A percentile compares a stretch with the other conserved stretches of the same genome.
Evolutionary conservation across 2,329 filamentous ascomycete species (phyloP).

Genomic region (Fusarium sp.): DNA sequence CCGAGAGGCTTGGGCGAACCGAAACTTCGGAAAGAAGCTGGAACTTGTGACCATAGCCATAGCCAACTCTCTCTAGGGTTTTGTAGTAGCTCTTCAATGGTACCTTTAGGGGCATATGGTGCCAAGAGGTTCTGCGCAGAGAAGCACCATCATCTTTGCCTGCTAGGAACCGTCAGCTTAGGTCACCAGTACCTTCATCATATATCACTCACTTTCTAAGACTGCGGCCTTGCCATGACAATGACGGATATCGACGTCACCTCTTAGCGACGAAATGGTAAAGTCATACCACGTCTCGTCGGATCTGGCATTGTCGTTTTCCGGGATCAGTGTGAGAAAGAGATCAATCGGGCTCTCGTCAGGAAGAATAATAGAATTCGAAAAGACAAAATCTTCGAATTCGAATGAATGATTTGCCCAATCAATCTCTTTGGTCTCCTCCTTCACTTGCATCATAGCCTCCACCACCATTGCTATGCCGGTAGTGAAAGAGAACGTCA

Average conservation of each 20-base stretch:
- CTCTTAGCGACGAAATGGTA: slow-evolving; percentile 46
- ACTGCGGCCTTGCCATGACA: slow-evolving; percentile 40
- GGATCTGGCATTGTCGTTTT: slow-evolving; percentile 34
- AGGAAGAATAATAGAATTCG: slow-evolving; percentile 47
- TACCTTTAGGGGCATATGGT: slow-evolving; percentile 43
- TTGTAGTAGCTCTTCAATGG: slow-evolving; percentile 47
- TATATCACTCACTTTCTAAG: slow-evolving; percentile 28
- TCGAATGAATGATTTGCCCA: slow-evolving; percentile 41
- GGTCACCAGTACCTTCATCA: neutral
- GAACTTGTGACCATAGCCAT: slow-evolving; percentile 46
- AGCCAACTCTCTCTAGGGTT: slow-evolving; percentile 43
- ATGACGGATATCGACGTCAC: slow-evolving; percentile 46
- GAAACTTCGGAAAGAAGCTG: slow-evolving; percentile 45
- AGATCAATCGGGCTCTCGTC: slow-evolving; percentile 42
- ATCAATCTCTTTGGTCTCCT: slow-evolving; percentile 41
- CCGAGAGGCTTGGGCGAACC: slow-evolving; percentile 41
- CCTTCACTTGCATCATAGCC: slow-evolving; percentile 46
- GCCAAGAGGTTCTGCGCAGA: slow-evolving; percentile 39
- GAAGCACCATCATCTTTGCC: slow-evolving; percentile 1
- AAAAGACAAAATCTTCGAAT: slow-evolving; percentile 46
- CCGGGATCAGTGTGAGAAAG: slow-evolving; percentile 43
- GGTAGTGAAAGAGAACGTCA: slow-evolving; percentile 45
- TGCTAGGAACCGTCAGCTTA: slow-evolving; percentile 18
- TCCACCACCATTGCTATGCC: slow-evolving; percentile 47
- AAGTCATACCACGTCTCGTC: slow-evolving; percentile 45